Percentiles rank a stretch among this genome's conserved stretches.
phyloP scores from a whole-genome alignment of 257 asterid genomes.

The Nicotiana tabacum region DNA sequence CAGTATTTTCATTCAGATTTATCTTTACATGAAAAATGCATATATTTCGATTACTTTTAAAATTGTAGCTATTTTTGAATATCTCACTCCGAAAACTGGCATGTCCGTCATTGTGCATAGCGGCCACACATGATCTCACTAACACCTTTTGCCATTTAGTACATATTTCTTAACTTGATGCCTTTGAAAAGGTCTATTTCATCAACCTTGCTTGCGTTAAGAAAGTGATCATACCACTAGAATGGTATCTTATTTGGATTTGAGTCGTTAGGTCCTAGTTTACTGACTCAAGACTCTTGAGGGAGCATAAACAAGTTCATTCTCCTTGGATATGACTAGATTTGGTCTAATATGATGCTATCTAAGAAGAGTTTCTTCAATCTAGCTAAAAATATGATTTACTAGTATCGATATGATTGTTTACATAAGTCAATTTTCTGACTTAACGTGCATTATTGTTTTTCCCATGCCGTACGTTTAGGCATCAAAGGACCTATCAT shows the following conservation, averaged over 20 bases:
- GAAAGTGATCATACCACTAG: neutral
- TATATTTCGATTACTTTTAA: too few species aligned
- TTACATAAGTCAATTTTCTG: neutral
- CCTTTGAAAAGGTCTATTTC: neutral
- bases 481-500: neutral
- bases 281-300: neutral
- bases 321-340: neutral
- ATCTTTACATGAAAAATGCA: too few species aligned
- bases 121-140: neutral
- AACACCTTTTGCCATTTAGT: neutral
- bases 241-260: neutral
- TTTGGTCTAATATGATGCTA: neutral
- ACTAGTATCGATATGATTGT: neutral
- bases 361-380: neutral
- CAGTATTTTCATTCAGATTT: too few species aligned
- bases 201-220: neutral
- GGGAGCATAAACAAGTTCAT: neutral
- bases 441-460: neutral
- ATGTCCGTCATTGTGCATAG: neutral
- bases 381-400: neutral
- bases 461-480: neutral
- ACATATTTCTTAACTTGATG: neutral
- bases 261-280: neutral
- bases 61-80: too few species aligned
- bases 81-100: too few species aligned